Evolutionary conservation across 2,329 filamentous ascomycete species (phyloP).

Genomic region (Sclerotinia nivalis): DNA sequence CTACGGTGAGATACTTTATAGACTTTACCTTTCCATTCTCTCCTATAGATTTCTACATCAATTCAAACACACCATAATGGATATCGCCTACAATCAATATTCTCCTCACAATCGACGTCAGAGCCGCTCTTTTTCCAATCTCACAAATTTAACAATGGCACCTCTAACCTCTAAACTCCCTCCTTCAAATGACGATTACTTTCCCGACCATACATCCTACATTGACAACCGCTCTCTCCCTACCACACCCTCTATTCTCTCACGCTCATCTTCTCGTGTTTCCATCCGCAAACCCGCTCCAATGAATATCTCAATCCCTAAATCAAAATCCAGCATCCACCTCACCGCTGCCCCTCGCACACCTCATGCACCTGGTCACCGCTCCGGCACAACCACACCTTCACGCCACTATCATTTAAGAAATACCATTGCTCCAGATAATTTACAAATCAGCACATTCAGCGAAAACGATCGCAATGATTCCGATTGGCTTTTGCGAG

Average conservation of each 20-base stretch:
- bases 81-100: conserved; percentile 62
- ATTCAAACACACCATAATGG: conserved; percentile 47
- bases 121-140: conserved; percentile 58
- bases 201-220: conserved; percentile 52
- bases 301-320: conserved; percentile 46
- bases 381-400: conserved; percentile 37
- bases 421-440: conserved; percentile 34
- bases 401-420: conserved; percentile 21
- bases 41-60: not conserved
- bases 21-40: not conserved
- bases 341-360: conserved; percentile 41
- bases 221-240: conserved; percentile 63
- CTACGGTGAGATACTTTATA: not conserved
- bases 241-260: conserved; percentile 63
- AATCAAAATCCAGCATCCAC: conserved; percentile 65
- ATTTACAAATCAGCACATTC: conserved; percentile 36
- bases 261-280: conserved; percentile 55
- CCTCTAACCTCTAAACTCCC: conserved; percentile 64
- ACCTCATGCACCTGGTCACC: conserved; percentile 23
- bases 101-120: conserved; percentile 58
- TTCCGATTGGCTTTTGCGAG: conserved; percentile 65
- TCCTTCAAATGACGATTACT: conserved; percentile 54
- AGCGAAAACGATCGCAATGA: conserved; percentile 47
- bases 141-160: conserved; percentile 63
- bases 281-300: conserved; percentile 45